Percentiles rank a stretch among this genome's conserved stretches.
These are phyloP conservation scores for Strobilomyces confusus DNA, from an alignment of 768 basidiomycete species.

Conservation along the genomic window DNA sequence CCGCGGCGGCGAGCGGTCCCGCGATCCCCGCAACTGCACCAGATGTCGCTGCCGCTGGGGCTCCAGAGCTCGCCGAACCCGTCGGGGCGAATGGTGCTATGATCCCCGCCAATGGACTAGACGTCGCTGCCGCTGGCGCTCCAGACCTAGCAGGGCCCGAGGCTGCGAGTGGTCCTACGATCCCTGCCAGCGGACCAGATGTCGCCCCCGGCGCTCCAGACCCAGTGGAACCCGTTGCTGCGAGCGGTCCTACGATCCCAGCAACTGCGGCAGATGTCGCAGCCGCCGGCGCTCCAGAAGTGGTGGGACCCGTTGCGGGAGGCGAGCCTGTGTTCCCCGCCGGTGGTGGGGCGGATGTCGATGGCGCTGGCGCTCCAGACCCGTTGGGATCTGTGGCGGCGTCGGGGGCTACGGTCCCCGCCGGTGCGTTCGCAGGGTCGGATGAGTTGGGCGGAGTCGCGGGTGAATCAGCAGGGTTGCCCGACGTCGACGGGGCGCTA, in stretches of 20 bases:
- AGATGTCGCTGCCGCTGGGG: not conserved
- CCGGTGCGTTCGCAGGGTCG: not conserved
- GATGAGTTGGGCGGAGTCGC: not conserved
- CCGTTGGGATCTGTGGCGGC: not conserved
- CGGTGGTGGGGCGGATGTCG: too few relatives aligned
- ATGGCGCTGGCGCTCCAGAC: not conserved
- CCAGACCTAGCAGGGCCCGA: not conserved
- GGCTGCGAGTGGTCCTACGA: not conserved
- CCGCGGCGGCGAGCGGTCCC: not conserved
- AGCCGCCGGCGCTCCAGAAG: not conserved
- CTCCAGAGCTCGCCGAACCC: not conserved
- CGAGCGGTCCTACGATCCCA: conserved; percentile 1
- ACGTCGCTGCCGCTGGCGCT: not conserved
- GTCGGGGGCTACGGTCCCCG: not conserved
- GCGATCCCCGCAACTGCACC: not conserved
- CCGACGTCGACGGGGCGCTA: not conserved
- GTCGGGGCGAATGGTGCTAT: not conserved
- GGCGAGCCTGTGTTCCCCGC: conserved; percentile 1
- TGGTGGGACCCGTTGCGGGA: not conserved
- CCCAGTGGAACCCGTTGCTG: not conserved
- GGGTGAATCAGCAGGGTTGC: not conserved
- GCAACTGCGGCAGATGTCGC: not conserved
- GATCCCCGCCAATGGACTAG: too few relatives aligned
- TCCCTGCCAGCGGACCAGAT: not conserved
- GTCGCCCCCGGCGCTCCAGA: not conserved